Percentiles rank a stretch among this genome's conserved stretches.
phyloP scores from a whole-genome alignment of 306 rosid species.

The Arachis hypogaea region DNA sequence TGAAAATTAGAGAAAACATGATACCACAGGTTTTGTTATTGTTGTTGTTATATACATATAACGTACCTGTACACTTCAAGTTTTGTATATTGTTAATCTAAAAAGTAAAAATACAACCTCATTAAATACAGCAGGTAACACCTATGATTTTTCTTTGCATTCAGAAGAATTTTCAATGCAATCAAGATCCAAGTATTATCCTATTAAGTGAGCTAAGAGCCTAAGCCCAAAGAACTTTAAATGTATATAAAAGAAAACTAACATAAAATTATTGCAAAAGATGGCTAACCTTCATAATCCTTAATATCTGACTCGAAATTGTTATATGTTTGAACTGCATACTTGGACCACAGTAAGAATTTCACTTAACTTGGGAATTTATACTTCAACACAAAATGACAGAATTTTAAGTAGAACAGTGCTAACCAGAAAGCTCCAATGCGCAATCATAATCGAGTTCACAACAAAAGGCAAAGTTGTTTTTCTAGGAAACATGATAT shows the following conservation, averaged over 20 bases:
- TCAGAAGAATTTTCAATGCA: neutral
- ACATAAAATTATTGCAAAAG: too few relatives aligned
- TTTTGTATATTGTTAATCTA: neutral
- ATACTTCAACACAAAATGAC: slow-evolving; percentile 8
- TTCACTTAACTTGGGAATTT: neutral
- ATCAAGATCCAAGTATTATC: neutral
- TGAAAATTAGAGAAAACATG: too few relatives aligned
- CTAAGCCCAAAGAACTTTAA: neutral
- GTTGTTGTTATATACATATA: neutral
- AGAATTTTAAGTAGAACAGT: slow-evolving; percentile 10
- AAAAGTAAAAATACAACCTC: neutral
- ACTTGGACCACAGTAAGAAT: slow-evolving; percentile 53
- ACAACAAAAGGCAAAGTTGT: slow-evolving; percentile 85
- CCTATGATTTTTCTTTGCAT: neutral
- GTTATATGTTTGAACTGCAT: slow-evolving; percentile 67
- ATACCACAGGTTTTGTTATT: neutral
- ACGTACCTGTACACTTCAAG: neutral
- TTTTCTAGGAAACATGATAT: slow-evolving; percentile 66
- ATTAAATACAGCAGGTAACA: neutral
- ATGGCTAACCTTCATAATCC: slow-evolving; percentile 68
- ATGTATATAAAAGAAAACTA: neutral
- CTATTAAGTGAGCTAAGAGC: neutral
- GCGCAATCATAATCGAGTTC: slow-evolving; percentile 86
- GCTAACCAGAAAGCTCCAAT: slow-evolving; percentile 62
- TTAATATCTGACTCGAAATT: slow-evolving; percentile 68